A percentile compares a stretch with the other conserved stretches of the same genome.
phyloP scores from a whole-genome alignment of 352 stramenopile genomes.

The Phytopythium mirpurense region DNA sequence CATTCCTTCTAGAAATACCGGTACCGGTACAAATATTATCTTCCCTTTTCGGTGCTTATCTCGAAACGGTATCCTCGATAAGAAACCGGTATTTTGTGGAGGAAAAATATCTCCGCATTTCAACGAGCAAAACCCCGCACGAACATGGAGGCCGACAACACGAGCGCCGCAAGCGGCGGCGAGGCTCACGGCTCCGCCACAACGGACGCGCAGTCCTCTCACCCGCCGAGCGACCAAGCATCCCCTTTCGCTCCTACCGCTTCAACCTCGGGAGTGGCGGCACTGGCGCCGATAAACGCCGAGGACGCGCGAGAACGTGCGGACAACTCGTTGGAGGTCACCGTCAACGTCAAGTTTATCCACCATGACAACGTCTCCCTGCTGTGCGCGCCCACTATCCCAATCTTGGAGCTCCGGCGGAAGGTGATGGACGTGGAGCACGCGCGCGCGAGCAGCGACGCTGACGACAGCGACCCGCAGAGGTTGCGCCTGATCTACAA shows the following conservation, averaged over 20 bases:
- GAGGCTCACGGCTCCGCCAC: too few species aligned
- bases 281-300: background rate
- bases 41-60: too few species aligned
- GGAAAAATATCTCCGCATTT: too few species aligned
- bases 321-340: background rate
- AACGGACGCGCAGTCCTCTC: background rate
- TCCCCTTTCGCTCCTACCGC: too few species aligned
- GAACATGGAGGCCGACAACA: too few species aligned
- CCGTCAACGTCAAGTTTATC: constrained; percentile 44
- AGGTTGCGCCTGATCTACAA: constrained; percentile 36
- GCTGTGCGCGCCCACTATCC: constrained; percentile 11
- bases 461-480: background rate
- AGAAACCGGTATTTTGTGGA: too few species aligned
- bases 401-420: constrained; percentile 22
- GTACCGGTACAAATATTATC: too few species aligned
- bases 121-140: too few species aligned
- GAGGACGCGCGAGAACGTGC: background rate
- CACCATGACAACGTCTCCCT: constrained; percentile 24
- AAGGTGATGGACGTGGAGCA: constrained; percentile 11
- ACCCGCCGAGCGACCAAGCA: background rate
- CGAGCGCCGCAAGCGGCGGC: too few species aligned
- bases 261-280: background rate
- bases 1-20: too few species aligned
- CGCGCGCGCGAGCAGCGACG: background rate
- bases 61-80: too few species aligned